These are phyloP conservation scores for Infundibulicybe gibba DNA, from an alignment of 768 basidiomycete genomes.

Conservation along the genomic window DNA sequence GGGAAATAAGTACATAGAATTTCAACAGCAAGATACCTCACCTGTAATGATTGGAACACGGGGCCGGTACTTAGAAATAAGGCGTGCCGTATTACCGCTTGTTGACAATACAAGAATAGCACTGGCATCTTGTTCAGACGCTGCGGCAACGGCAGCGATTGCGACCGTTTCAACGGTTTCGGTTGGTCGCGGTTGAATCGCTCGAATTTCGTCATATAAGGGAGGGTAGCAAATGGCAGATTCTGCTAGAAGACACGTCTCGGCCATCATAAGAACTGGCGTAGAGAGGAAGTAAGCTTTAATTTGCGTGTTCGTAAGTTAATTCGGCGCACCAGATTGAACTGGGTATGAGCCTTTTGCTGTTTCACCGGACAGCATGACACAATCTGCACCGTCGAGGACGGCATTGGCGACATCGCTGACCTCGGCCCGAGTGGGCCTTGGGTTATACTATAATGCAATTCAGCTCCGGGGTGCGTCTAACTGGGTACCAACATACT, in stretches of 20 bases:
- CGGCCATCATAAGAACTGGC: constrained; percentile 98
- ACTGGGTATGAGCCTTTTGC: constrained; percentile 97
- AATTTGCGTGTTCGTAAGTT: neutral
- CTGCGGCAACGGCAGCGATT: constrained; percentile 93
- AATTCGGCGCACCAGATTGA: constrained; percentile 68
- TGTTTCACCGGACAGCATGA: constrained; percentile 99
- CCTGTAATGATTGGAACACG: constrained; percentile 92
- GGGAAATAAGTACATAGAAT: neutral
- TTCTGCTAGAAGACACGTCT: constrained; percentile 97
- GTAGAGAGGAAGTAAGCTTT: too few species aligned
- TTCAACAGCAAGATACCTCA: constrained; percentile 29
- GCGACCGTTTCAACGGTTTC: constrained; percentile 95
- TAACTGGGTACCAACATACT: constrained; percentile 36
- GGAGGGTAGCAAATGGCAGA: constrained; percentile 94
- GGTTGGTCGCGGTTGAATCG: constrained; percentile 81
- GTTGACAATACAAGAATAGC: constrained; percentile 97
- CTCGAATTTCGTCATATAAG: constrained; percentile 84
- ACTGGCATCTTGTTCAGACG: constrained; percentile 90
- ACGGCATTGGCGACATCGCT: constrained; percentile 99
- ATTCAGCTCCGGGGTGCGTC: constrained; percentile 7
- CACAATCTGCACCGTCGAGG: constrained; percentile 97
- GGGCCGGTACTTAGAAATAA: constrained; percentile 96
- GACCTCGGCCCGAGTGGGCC: constrained; percentile 97
- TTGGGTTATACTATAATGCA: constrained; percentile 79
- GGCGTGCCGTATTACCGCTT: constrained; percentile 92